phyloP scores from a whole-genome alignment of 164 flowering plant genomes.

The Amborella trichopoda region DNA sequence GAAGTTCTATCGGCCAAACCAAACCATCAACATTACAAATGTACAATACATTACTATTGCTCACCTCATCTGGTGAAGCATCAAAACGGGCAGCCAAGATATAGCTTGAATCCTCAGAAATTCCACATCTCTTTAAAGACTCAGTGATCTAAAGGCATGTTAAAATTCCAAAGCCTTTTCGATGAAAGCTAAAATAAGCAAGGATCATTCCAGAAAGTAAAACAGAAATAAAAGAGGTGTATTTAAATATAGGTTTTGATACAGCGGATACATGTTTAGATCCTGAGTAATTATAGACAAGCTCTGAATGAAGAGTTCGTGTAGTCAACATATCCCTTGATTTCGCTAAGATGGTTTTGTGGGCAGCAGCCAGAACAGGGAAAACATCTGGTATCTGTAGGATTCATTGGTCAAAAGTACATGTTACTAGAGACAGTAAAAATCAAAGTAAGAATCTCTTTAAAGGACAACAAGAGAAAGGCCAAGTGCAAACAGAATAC shows the following conservation, averaged over 20 bases:
- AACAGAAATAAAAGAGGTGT: too few species aligned
- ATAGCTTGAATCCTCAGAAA: constrained; percentile 54
- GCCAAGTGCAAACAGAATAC: not conserved
- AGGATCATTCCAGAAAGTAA: too few species aligned
- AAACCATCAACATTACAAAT: too few species aligned
- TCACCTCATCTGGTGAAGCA: constrained; percentile 72
- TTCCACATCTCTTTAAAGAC: constrained; percentile 89
- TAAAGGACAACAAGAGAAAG: not conserved
- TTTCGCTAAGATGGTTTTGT: constrained; percentile 73
- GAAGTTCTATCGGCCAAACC: too few species aligned
- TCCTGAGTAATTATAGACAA: constrained; percentile 86
- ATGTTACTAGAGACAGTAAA: not conserved
- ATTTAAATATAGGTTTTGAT: too few species aligned
- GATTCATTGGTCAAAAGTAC: not conserved
- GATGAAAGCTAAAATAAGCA: not conserved
- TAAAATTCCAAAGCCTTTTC: constrained; percentile 2
- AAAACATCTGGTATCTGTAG: constrained; percentile 79
- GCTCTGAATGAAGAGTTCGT: constrained; percentile 85
- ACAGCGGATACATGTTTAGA: constrained; percentile 87
- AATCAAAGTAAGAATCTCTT: too few species aligned
- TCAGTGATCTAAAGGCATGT: constrained; percentile 54
- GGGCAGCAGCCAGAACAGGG: constrained; percentile 89
- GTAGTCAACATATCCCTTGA: constrained; percentile 68
- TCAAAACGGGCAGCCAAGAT: constrained; percentile 71
- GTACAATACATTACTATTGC: too few species aligned